Evolutionary conservation across 768 basidiomycete genomes (phyloP), one percentile per base, ranked within the genome.

Genomic region (Boletellus ananiceps): DNA sequence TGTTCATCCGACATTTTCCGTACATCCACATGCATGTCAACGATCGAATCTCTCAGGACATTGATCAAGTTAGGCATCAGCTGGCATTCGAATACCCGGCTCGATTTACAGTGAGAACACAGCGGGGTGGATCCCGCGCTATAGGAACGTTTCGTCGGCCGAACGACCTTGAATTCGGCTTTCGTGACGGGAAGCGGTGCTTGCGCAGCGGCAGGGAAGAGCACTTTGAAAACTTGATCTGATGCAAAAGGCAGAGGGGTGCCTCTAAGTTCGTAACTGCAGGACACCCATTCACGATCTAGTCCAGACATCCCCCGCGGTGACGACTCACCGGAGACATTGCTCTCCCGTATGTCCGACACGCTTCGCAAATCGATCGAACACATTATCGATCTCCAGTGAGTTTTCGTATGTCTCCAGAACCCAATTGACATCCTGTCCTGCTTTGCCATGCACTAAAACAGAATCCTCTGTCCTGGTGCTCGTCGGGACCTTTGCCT

Each of bases 51-150:
- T 44, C 75, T 71, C 13, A 96, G 72, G 13, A 90, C 69, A 44
- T 88, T 88, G 65, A 97, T 93, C 45, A 97, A 71, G 62, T 93
- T 91, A 2, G 95, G 95, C 83, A 94, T 95, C 46, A 97, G 74
- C 66, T 98, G 95, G 59, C 88, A 88, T 65, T 98, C 95, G 65
- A 96, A 98, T 18, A 85, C 78, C 14, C 92, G 79, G 38, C 70
- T 71, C 3, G 79, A 74, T 33, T 73, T 70, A 70, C 95, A 98
- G 13, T 69, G 60, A 2, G 82, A 74, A 63, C 95, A 98, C 0
- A 67, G 52, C 0, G 86, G 81, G 27, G 93, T 70, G 8, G 74
- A 66, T 0, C 73, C 59, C 4, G 81, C 69, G 39, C 74, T 67
- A 68, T 84, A 96, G 0, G 69, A 69, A 37, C 81, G 75, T 57